phyloP scores from a whole-genome alignment of 208 protist genomes.

The Trypanosoma congolense region DNA sequence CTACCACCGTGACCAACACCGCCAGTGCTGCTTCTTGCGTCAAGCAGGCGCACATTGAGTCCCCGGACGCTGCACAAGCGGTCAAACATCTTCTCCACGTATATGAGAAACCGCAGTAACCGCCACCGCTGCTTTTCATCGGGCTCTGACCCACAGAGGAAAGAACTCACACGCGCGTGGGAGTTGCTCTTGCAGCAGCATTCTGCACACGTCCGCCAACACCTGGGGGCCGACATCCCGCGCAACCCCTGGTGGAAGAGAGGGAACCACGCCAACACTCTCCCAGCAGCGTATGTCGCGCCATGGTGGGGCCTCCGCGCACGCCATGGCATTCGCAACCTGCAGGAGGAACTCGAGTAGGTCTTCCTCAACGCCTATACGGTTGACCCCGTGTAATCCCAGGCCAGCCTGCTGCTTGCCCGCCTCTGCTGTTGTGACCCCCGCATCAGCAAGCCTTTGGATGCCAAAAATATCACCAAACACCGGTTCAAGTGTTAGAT shows the following conservation, averaged over 20 bases:
- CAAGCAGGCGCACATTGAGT: conserved; percentile 5
- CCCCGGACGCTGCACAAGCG: neutral
- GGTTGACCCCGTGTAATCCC: neutral
- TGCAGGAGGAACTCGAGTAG: neutral
- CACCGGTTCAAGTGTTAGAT: neutral
- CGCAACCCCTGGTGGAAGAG: neutral
- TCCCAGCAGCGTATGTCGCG: conserved; percentile 7
- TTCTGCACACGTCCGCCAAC: conserved; percentile 4
- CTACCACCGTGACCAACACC: neutral
- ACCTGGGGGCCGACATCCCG: conserved; percentile 9
- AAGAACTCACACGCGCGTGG: neutral
- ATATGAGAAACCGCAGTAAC: conserved; percentile 11
- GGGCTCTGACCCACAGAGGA: neutral
- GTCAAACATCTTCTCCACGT: conserved; percentile 7
- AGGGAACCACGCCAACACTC: conserved; percentile 3
- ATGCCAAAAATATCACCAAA: conserved; percentile 9
- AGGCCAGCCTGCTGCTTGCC: neutral
- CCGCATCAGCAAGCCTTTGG: neutral
- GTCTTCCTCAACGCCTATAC: neutral
- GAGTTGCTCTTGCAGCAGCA: neutral
- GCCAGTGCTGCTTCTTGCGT: neutral
- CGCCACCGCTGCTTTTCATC: conserved; percentile 3
- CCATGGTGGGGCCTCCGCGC: neutral
- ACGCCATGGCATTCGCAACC: conserved; percentile 7
- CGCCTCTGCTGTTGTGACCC: neutral